A percentile compares a stretch with the other conserved stretches of the same genome.
phyloP scores from a whole-genome alignment of 164 flowering plant genomes.

The Annona cherimola region DNA sequence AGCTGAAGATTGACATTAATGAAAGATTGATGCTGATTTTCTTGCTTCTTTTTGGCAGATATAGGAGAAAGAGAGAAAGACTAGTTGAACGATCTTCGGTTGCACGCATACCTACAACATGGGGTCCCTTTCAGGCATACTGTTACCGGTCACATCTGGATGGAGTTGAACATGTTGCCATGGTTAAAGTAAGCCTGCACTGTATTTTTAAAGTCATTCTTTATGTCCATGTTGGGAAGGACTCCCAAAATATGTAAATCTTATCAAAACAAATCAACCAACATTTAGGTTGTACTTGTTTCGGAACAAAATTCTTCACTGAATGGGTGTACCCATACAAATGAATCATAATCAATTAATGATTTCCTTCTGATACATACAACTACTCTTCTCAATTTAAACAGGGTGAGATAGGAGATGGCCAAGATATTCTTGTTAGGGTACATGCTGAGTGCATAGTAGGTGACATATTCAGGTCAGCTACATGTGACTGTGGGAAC shows the following conservation, averaged over 20 bases:
- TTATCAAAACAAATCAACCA: not conserved
- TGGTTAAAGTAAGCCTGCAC: constrained; percentile 87
- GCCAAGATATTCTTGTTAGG: constrained; percentile 84
- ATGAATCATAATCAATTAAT: too few species aligned
- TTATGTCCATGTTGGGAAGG: not conserved
- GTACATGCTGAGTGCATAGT: constrained; percentile 98
- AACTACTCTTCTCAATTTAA: constrained; percentile 6
- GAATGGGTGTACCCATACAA: too few species aligned
- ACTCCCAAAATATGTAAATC: not conserved
- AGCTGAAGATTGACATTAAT: not conserved
- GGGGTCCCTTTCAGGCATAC: constrained; percentile 89
- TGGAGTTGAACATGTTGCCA: constrained; percentile 96
- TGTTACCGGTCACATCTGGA: constrained; percentile 78
- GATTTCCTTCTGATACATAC: not conserved
- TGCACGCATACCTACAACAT: constrained; percentile 79
- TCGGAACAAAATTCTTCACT: too few species aligned
- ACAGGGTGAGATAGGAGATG: constrained; percentile 97
- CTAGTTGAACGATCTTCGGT: constrained; percentile 66
- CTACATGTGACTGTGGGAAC: constrained; percentile 88
- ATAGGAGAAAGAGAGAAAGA: constrained; percentile 83
- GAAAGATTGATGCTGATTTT: not conserved
- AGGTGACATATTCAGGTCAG: constrained; percentile 96
- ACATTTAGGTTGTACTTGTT: not conserved
- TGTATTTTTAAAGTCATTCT: not conserved
- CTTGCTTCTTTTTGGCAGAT: constrained; percentile 44